Base-by-base conservation (phyloP, 495 filamentous ascomycete species). In the Hyaloscypha finlandica region DNA sequence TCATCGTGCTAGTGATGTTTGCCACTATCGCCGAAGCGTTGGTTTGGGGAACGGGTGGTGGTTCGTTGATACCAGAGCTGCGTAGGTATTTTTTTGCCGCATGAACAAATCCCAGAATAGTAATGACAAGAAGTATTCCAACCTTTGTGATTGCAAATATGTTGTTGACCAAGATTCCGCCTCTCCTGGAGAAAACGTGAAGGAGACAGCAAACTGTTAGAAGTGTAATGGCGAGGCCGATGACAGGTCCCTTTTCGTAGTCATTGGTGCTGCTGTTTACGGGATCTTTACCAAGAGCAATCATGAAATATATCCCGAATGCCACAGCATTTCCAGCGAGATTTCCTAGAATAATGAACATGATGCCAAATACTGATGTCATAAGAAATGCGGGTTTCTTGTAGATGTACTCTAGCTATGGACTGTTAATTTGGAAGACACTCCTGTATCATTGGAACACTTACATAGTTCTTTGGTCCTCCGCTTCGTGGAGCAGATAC, bases 91-190 rank as follows among this genome's bases (percentile, higher is more conserved):
- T n/a, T n/a, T n/a, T n/a, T n/a, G n/a, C n/a, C n/a, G n/a, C n/a
- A n/a, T n/a, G n/a, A n/a, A 32, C 16, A 58, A 84, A 73, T 8
- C 75, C 83, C 16, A 74, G 69, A 11, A 76, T 68, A 56, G 82
- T 75, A 62, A 83, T 75, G 3, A 76, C 64, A 1, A 84, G 25
- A 22, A 86, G 74, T 1, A 84, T 30, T 30, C 85, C 70, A 9
- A 82, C 70, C 66, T 87, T 87, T 48, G 83, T 64, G 5, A 78
- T 56, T 6, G 81, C 85, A 37, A 86, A 75, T 22, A 78, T 29
- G 66, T 87, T 86, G 70, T 83, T 84, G 37, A 86, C 20, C 32
- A 68, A 62, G 51, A 87, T 83, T 5, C 85, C 85, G 5, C 80
- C 81, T 31, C 74, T 74, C 16, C 84, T 74, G 66, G 80, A 84